A percentile compares a stretch with the other conserved stretches of the same genome.
Conservation (phyloP, 805 yeast genomes). For the Metschnikowia sp. region DNA sequence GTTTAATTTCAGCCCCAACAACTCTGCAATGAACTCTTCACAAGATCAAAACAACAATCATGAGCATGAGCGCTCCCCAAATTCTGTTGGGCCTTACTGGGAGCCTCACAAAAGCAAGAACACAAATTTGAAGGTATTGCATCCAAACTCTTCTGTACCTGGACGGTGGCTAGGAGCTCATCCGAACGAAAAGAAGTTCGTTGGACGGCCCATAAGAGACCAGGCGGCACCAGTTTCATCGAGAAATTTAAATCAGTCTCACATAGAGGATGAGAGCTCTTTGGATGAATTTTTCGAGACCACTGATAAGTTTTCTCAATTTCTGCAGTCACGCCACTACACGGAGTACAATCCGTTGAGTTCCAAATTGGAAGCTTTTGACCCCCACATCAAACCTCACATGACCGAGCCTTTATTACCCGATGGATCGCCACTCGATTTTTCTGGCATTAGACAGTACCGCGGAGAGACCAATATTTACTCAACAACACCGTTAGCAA, state of each 20-base stretch:
- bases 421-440: slow-evolving; percentile 13
- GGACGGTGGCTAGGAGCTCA: slow-evolving; percentile 8
- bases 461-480: slow-evolving; percentile 9
- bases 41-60: slow-evolving; percentile 1
- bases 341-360: slow-evolving; percentile 7
- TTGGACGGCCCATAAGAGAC: not conserved
- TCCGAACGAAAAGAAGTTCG: not conserved
- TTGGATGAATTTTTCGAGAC: slow-evolving; percentile 16
- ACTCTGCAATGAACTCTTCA: not conserved
- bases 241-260: not conserved
- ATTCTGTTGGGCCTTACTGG: not conserved
- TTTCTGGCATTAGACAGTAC: slow-evolving; percentile 9
- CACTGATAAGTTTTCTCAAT: slow-evolving; percentile 1
- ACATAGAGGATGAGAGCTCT: slow-evolving; percentile 9
- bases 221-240: not conserved
- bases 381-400: slow-evolving; percentile 14
- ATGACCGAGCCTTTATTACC: slow-evolving; percentile 17
- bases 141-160: slow-evolving; percentile 8
- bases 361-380: slow-evolving; percentile 10
- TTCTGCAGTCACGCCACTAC: not conserved
- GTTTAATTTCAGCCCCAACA: slow-evolving; percentile 5
- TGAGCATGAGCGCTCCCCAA: not conserved
- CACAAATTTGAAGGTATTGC: slow-evolving; percentile 1
- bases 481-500: slow-evolving; percentile 17
- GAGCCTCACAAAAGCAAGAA: not conserved